A percentile compares a stretch with the other conserved stretches of the same genome.
These are phyloP conservation scores for Datura wrightii DNA, from an alignment of 257 asterid species.

Conservation along the genomic window DNA sequence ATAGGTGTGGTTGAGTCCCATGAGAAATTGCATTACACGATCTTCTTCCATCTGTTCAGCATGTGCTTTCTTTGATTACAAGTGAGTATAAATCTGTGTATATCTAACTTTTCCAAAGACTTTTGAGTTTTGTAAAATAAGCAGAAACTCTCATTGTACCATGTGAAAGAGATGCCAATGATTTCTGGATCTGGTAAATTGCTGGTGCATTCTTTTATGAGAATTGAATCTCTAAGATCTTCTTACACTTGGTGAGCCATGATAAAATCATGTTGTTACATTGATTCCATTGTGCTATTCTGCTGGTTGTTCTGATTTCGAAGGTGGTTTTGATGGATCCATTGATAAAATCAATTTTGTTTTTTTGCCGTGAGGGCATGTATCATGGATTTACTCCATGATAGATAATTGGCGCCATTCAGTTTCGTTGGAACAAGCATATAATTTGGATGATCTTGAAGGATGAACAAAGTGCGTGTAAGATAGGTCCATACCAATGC, in stretches of 20 bases:
- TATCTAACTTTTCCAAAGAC: not conserved
- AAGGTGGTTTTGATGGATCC: not conserved
- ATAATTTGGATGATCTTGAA: not conserved
- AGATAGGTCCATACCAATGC: not conserved
- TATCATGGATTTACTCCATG: not conserved
- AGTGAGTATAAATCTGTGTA: not conserved
- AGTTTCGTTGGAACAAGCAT: not conserved
- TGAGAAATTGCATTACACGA: not conserved
- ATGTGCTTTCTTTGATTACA: not conserved
- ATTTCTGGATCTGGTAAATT: not conserved
- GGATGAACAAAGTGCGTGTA: not conserved
- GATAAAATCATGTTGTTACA: not conserved
- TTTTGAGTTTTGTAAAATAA: not conserved
- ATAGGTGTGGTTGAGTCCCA: not conserved
- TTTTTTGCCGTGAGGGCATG: not conserved
- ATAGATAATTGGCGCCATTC: conserved; percentile 3
- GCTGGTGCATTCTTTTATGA: conserved; percentile 12
- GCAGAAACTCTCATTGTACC: not conserved
- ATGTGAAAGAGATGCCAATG: not conserved
- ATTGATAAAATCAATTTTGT: not conserved
- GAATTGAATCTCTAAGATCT: not conserved
- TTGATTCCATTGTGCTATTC: not conserved
- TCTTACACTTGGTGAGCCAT: conserved; percentile 2
- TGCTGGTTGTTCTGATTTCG: not conserved
- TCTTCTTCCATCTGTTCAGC: not conserved